Conservation (phyloP, 2,329 filamentous ascomycete genomes). For the Curvularia sp. region DNA sequence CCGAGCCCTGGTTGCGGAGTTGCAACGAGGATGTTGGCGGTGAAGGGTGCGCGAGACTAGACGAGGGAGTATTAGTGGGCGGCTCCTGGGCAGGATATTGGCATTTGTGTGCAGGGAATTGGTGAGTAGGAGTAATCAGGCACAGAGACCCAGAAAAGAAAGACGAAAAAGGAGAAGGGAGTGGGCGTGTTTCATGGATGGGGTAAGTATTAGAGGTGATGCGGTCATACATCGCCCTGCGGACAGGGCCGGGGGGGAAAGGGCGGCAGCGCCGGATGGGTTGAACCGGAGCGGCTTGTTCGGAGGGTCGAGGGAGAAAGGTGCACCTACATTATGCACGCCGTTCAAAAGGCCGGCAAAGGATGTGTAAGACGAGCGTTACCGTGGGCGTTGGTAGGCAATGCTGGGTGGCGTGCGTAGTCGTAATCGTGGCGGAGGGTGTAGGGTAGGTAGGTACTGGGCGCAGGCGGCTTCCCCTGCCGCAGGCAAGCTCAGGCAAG, state of each 20-base stretch:
- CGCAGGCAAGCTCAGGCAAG: background rate
- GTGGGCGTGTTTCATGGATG: slow-evolving; percentile 8
- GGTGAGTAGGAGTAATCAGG: slow-evolving; percentile 8
- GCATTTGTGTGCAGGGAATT: slow-evolving; percentile 7
- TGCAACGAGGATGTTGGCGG: slow-evolving; percentile 24
- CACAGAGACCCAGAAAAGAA: background rate
- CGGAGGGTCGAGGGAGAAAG: slow-evolving; percentile 20
- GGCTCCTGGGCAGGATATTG: slow-evolving; percentile 10
- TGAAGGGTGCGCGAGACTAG: slow-evolving; percentile 25
- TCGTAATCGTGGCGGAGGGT: slow-evolving; percentile 10
- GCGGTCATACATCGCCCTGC: slow-evolving; percentile 24
- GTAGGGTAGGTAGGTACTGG: background rate
- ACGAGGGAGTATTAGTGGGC: slow-evolving; percentile 27
- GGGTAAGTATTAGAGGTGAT: slow-evolving; percentile 2
- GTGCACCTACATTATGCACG: slow-evolving; percentile 26
- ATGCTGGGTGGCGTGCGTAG: slow-evolving; percentile 11
- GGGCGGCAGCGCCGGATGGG: slow-evolving; percentile 32
- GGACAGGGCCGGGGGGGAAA: slow-evolving; percentile 32
- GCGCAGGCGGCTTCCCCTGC: background rate
- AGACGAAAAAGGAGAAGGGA: background rate
- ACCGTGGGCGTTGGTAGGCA: slow-evolving; percentile 6
- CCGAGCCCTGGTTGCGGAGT: slow-evolving; percentile 3
- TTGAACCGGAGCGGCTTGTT: slow-evolving; percentile 26
- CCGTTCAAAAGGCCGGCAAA: slow-evolving; percentile 1
- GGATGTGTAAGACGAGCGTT: background rate